Evolutionary conservation across 345 rosid genomes (phyloP), one percentile per base, ranked within the genome.

Genomic region (Acer campestre): DNA sequence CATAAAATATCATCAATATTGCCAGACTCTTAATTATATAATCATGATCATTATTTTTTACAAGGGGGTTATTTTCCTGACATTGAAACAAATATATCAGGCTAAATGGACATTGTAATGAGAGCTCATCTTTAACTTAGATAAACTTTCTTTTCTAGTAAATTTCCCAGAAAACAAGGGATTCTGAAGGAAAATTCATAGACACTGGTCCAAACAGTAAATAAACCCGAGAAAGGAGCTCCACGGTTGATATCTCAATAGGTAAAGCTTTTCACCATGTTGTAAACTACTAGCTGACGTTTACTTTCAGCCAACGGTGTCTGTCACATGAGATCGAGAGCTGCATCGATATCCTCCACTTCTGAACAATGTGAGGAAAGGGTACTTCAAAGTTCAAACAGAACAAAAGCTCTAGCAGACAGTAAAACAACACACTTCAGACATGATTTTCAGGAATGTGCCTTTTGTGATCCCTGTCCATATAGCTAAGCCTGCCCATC

Each of bases 381-480:
- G 10, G 44, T 20, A 40, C 20, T 35, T 35, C 38, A 35, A 4
- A 35, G 38, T 42, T 22, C 56, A 20, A 20, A n/a, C 66, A 11
- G 48, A 35, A 38, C 12, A 40, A 74, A 29, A 35, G 1, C 10
- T 22, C 2, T 22, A 12, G 38, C 10, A 11, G 27, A 58, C 29
- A 20, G 5, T 46, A 29, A 4, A 44, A 48, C 73, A 49, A 11
- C 61, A 14, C 71, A 14, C 64, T 75, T 35, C 56, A 75, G 55
- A 66, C 71, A 67, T 38, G 78, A 67, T 75, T 75, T 75, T 67
- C 78, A 14, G 65, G 72, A n/a, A 75, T 48, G 12, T 64, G 62
- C 65, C 78, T 53, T 75, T 67, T 75, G 38, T 75, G 72, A 75
- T 66, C 72, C 65, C 78, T 72, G 10, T 80, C 80, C 58, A 12